Base-by-base conservation (phyloP, 2,329 filamentous ascomycete genomes). In the Fusarium sp. region DNA sequence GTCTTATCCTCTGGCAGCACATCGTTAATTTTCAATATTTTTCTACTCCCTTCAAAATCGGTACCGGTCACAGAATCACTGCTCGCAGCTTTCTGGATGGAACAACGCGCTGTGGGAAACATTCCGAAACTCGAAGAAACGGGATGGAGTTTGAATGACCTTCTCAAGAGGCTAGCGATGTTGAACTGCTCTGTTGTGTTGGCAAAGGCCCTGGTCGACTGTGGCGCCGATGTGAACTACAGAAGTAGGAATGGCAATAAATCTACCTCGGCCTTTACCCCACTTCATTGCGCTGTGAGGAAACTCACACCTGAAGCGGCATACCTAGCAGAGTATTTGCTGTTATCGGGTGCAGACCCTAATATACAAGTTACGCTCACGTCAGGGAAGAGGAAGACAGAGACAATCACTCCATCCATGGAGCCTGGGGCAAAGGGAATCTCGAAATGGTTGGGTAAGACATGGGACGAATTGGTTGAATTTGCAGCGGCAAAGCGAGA, bases 141-240 rank as follows among this genome's bases (percentile, higher is more conserved):
- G n/a, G n/a, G n/a, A n/a, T n/a, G n/a, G n/a, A n/a, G n/a, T 0
- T 7, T 15, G 15, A 34, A 7, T 13, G 0, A 1, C 4, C 7
- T 15, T 16, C 20, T 49, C 3, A 18, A 4, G 15, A 0, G 1
- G 12, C 1, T 49, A 12, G 16, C 33, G 16, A 16, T 8, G n/a
- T 0, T 3, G 1, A 20, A 4, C 8, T 30, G n/a, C 23, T 51
- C 47, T 30, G 6, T 51, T 4, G 6, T 38, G 8, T 5, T 51
- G 6, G 47, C 47, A 20, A 2, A 18, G 2, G 23, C 6, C 4
- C n/a, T 51, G 10, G 1, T 51, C 3, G 8, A 16, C 8, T 51
- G 23, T 9, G 47, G 47, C 0, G 47, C 47, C 2, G 23, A 51
- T 7, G 47, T 20, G 7, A 38, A 50, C 33, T 28, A 26, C 15